These are phyloP conservation scores for Aspergillus saccharolyticus DNA, from an alignment of 495 filamentous ascomycete species.

Conservation along the genomic window DNA sequence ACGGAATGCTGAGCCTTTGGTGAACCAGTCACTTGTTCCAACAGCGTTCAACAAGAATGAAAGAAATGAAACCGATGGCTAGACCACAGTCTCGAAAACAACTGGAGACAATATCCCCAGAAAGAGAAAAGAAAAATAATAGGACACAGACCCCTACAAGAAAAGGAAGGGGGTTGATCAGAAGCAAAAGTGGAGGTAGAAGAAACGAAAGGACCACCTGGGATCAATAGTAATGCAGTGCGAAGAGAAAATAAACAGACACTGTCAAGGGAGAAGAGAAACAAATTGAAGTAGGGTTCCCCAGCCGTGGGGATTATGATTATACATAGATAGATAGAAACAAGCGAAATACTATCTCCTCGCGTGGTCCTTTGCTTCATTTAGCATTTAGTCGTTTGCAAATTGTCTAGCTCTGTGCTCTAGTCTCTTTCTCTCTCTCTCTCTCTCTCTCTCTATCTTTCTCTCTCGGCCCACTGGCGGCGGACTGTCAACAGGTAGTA, in stretches of 20 bases:
- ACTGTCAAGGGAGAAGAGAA: background rate
- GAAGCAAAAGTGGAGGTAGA: conserved; percentile 12
- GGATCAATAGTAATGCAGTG: conserved; percentile 9
- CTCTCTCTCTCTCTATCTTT: no score
- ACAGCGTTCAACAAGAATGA: conserved; percentile 5
- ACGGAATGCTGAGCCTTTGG: conserved; percentile 32
- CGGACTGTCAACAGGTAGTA: background rate
- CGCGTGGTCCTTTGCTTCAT: conserved; percentile 1
- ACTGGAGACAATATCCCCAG: conserved; percentile 11
- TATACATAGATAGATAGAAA: background rate
- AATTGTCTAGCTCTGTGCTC: background rate
- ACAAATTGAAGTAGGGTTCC: conserved; percentile 1
- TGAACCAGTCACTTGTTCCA: conserved; percentile 31
- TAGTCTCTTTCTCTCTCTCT: no score
- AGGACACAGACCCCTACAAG: background rate
- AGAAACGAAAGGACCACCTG: conserved; percentile 12
- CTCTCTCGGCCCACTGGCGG: background rate
- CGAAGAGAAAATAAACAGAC: background rate
- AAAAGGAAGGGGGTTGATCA: conserved; percentile 11
- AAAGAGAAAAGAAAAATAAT: conserved; percentile 7
- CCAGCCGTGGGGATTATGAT: conserved; percentile 3
- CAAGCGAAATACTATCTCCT: background rate
- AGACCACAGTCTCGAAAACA: conserved; percentile 1
- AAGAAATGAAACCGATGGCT: conserved; percentile 14
- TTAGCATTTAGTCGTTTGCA: no score